Evolutionary conservation across 192 early-diverging fungal species (phyloP), one percentile per base, ranked within the genome.

Genomic region (Diversispora eburnea): DNA sequence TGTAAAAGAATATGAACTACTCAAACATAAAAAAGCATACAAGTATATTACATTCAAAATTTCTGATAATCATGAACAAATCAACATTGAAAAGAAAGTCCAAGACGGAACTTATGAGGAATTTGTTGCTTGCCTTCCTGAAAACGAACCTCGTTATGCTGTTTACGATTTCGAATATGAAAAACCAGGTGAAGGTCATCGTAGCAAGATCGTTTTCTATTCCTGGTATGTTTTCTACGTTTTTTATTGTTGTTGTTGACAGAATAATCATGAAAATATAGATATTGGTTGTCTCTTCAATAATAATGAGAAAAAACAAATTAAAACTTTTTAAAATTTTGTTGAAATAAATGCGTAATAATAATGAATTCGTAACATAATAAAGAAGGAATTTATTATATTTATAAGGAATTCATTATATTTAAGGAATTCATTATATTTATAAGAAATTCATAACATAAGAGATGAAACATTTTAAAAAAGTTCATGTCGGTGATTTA

Each of bases 121-220:
- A 15, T 98, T 98, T 76, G 42, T 93, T 17, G 48, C 17, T 0
- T 25, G 78, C 2, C 85, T 98, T 33, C 92, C 92, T 41, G 75
- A 76, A 47, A 71, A 83, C 61, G 85, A 89, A 51, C 89, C 93
- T 79, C 91, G 94, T 72, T 98, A 91, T 76, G 93, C 89, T 66
- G 89, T 96, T 10, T 96, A 91, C 75, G 95, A 98, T 80, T 91
- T 96, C 78, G 86, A 92, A 51, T 96, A 86, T 77, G 77, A 82
- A 61, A 85, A 84, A 56, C 58, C 86, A 12, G 88, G 88, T 80
- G 71, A 73, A 62, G 92, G 92, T 55, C 73, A 77, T 49, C 86
- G 93, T 81, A 92, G 88, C 86, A 95, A 95, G 87, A 85, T 98
- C 66, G 78, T 93, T 64, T 98, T 98, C 74, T 89, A 79, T 73